phyloP scores from a whole-genome alignment of 2,329 filamentous ascomycete genomes.

The Diaporthe longicolla region DNA sequence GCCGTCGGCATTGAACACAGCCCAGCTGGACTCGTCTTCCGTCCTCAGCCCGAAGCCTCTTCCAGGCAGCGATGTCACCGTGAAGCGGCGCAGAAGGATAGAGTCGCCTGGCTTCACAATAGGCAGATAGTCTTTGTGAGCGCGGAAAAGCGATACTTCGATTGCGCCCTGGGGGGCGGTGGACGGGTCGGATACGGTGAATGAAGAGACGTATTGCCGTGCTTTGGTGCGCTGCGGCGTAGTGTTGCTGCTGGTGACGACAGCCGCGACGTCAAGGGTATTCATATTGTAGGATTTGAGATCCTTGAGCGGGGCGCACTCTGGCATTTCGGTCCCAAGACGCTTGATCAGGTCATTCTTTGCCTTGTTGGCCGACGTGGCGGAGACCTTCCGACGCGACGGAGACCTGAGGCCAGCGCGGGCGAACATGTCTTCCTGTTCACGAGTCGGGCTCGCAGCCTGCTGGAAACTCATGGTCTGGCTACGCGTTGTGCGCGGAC shows the following conservation, averaged over 20 bases:
- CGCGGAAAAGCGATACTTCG: slow-evolving; percentile 71
- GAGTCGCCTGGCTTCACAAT: slow-evolving; percentile 69
- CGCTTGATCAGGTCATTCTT: slow-evolving; percentile 63
- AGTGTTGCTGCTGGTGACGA: slow-evolving; percentile 66
- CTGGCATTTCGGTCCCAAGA: slow-evolving; percentile 64
- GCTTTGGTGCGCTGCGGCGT: slow-evolving; percentile 68
- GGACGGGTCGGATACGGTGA: slow-evolving; percentile 70
- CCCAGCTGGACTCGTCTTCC: slow-evolving; percentile 71
- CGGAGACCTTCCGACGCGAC: slow-evolving; percentile 42
- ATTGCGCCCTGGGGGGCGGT: slow-evolving; percentile 63
- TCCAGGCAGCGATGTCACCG: slow-evolving; percentile 66
- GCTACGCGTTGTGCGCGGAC: slow-evolving; percentile 41
- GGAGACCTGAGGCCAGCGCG: slow-evolving; percentile 51
- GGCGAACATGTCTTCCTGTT: slow-evolving; percentile 49
- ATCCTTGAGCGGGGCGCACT: slow-evolving; percentile 66
- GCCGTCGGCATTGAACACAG: slow-evolving; percentile 67
- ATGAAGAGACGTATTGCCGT: slow-evolving; percentile 71
- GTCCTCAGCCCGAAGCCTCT: slow-evolving; percentile 69
- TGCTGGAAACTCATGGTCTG: slow-evolving; percentile 43
- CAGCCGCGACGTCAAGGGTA: slow-evolving; percentile 67
- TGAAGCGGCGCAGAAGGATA: slow-evolving; percentile 70
- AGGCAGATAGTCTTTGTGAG: slow-evolving; percentile 70
- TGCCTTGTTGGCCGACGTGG: slow-evolving; percentile 45
- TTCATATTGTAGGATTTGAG: slow-evolving; percentile 65
- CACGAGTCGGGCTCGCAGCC: slow-evolving; percentile 38